Base-by-base conservation (phyloP, 108 stramenopile genomes). In the Stephanodiscus minutulus region DNA sequence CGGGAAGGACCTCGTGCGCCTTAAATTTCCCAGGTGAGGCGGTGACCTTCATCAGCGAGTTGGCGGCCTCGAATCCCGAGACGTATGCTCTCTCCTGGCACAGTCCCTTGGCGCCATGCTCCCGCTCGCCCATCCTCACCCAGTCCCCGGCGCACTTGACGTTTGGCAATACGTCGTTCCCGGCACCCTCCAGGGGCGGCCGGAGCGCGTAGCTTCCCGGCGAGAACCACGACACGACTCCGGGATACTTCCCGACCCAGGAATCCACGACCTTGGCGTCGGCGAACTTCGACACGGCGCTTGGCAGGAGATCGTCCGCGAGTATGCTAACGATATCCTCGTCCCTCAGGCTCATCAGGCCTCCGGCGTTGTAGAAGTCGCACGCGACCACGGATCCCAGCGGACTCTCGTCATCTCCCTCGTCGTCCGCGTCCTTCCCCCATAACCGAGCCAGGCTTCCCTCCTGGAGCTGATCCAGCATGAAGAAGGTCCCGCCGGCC, bases 61-160 rank as follows among this genome's bases (percentile, higher is more conserved):
- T 96, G 8, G 88, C 95, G 8, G 96, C 96, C 70, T 90, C 86
- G 44, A 95, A 79, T 7, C 96, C 96, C 2, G 88, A 87, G 1
- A 97, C 96, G 58, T 82, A 94, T 10, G 96, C 96, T 10, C 96
- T 77, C 61, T 97, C 96, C 80, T 97, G 96, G 70, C 96, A 96
- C 41, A 97, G 77, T 20, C 96, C 96, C 62, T 97, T 97, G 31
- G 94, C 92, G 9, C 94, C 94, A 82, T 97, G 96, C 63, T 97
- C 96, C 7, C 86, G 72, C 7, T 93, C 91, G 8, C 96, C 96
- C 94, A 93, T 93, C 15, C 96, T 77, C 1, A 97, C 96, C 91
- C 93, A 94, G 58, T 97, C 96, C 8, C 96, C 96, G 0, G 94
- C 93, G 74, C 88, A 96, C 62, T 88, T 90, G 59, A 97, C 75